Evolutionary conservation across 1,284 basidiomycete species (phyloP).

Genomic region (Polyporus tsugae): DNA sequence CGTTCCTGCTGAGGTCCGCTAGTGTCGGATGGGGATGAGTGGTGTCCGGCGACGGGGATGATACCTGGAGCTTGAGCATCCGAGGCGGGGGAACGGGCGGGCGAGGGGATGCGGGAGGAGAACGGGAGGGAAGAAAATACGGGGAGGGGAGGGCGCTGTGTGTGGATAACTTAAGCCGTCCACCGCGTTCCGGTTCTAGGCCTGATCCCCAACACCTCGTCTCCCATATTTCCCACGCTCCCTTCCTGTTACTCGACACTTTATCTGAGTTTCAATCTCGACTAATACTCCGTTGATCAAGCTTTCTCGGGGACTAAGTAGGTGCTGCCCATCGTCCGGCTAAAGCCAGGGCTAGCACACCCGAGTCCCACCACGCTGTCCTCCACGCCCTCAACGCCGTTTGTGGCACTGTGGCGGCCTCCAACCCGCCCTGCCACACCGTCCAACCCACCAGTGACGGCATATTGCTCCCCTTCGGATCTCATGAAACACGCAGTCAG

Average conservation of each 20-base stretch:
- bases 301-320: conserved; percentile 14
- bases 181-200: conserved; percentile 26
- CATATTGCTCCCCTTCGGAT: conserved; percentile 22
- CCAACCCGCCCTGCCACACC: not conserved
- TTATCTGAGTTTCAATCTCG: conserved; percentile 24
- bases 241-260: not conserved
- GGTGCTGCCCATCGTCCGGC: conserved; percentile 21
- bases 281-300: conserved; percentile 14
- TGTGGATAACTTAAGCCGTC: conserved; percentile 31
- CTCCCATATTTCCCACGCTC: conserved; percentile 23
- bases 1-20: conserved; percentile 75
- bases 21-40: conserved; percentile 51
- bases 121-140: conserved; percentile 29
- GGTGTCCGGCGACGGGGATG: conserved; percentile 48
- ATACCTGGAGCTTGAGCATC: conserved; percentile 53
- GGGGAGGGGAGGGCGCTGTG: conserved; percentile 26
- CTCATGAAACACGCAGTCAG: conserved; percentile 15
- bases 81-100: conserved; percentile 27
- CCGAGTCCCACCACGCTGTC: not conserved
- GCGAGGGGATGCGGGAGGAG: conserved; percentile 25
- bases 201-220: conserved; percentile 21
- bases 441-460: not conserved
- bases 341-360: not conserved
- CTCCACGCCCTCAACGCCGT: not conserved
- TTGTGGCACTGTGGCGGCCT: not conserved